Percentiles rank a stretch among this genome's conserved stretches.
Conservation (phyloP, 164 flowering plant genomes). For the Sextonia rubra region DNA sequence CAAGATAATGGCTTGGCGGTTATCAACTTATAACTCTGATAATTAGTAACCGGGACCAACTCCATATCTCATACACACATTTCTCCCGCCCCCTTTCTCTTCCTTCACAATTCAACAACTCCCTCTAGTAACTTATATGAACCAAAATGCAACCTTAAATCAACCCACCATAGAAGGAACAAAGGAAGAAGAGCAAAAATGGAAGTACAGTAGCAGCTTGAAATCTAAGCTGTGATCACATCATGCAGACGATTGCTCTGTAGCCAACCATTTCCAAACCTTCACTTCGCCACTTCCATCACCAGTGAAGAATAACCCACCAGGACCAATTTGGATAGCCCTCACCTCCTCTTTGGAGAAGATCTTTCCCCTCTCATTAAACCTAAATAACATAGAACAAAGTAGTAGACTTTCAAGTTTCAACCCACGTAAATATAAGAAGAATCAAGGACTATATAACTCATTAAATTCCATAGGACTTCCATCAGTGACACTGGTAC, state of each 20-base stretch:
- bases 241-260: background rate
- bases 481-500: background rate
- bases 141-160: background rate
- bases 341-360: slow-evolving; percentile 66
- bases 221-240: background rate
- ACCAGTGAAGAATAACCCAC: slow-evolving; percentile 81
- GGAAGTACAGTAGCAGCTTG: background rate
- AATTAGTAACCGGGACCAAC: too few species aligned
- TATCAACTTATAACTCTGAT: too few species aligned
- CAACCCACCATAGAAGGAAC: background rate
- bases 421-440: background rate
- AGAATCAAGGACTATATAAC: too few species aligned
- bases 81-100: background rate
- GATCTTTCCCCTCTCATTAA: slow-evolving; percentile 70
- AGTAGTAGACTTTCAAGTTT: background rate
- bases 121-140: too few species aligned
- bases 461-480: too few species aligned
- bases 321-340: slow-evolving; percentile 72
- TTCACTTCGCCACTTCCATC: slow-evolving; percentile 76
- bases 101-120: background rate
- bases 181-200: background rate
- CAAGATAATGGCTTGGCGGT: too few species aligned
- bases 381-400: slow-evolving; percentile 34
- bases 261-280: slow-evolving; percentile 61
- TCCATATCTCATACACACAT: background rate